Base-by-base conservation (phyloP, 208 protist species). In the Herpetomonas samuelpessoai region DNA sequence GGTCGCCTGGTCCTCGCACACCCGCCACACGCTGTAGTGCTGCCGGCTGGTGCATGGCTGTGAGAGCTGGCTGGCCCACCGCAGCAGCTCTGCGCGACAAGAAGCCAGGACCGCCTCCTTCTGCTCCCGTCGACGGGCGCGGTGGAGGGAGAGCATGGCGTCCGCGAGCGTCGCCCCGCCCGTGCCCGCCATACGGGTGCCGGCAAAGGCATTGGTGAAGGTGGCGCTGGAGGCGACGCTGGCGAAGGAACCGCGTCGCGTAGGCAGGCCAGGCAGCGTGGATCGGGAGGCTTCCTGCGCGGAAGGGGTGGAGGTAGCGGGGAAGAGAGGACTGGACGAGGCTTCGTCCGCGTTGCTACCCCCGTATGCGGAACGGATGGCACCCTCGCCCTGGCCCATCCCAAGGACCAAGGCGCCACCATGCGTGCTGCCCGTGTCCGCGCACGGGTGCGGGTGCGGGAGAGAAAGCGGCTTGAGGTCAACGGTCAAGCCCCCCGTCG, bases 41-140 rank as follows among this genome's bases (percentile, higher is more conserved):
- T 68, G 63, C 28, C 57, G 65, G 26, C 52, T 55, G 44, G 77
- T 66, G 51, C 74, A 81, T 14, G 18, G 26, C 45, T 77, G 75
- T 22, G 52, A n/a, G 10, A 86, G 63, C 25, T 71, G 67, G 21
- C 57, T 47, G 26, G 68, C 57, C 79, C 79, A 86, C 19, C 28
- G 38, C 45, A 65, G 22, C 50, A 86, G 62, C 65, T 86, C 79
- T 28, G 28, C 72, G n/a, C 69, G 67, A 29, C 46, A 76, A 22
- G 25, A 25, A 1, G 24, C 35, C 24, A 86, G 63, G 24, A 68
- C 24, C 14, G 58, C 53, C 26, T 70, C 27, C 12, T 64, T 60
- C 12, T 46, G 41, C n/a, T 71, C 51, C 6, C 57, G 68, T 24
- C 48, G 50, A 4, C 60, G 67, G 12, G 25, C 18, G 16, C 55